Evolutionary conservation across 2,329 filamentous ascomycete species (phyloP), one percentile per base, ranked within the genome.

Genomic region (Diaporthe longicolla): DNA sequence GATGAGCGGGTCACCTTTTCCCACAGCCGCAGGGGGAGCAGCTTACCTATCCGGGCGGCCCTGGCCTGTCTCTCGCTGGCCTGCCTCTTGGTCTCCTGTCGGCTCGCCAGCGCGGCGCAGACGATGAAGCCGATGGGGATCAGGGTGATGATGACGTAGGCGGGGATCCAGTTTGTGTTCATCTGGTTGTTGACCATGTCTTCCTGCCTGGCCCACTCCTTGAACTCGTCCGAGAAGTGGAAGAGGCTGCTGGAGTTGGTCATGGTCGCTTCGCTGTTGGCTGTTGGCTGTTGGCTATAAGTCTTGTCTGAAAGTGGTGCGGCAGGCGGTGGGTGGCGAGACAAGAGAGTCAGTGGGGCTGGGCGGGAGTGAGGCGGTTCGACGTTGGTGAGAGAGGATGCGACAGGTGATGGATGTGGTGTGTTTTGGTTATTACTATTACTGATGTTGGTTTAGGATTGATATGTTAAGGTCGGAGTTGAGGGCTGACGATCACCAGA

Each of bases 191-290:
- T 71, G 45, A 55, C 24, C 11, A 21, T 15, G 57, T 71, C 70
- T 13, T 71, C 70, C 48, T 63, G 32, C 70, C 45, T 71, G 57
- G 59, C 71, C 24, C 54, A 73, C 11, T 68, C 54, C 21, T 8
- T 73, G 63, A 73, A 73, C 40, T 69, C 52, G 71, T 69, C 70
- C 32, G 71, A 73, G 52, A 73, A 73, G 48, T 21, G n/a, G 37
- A 63, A 71, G 37, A 71, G n/a, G 17, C 45, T 58, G 54, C 55
- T 58, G 32, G 63, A 54, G 63, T 68, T 71, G 21, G 26, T 29
- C 55, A 59, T 71, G 29, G 32, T 37, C 8, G 69, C 29, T 8
- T n/a, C 15, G 65, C 50, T 24, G 26, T 10, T 48, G 35, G 68
- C 26, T 5, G 26, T 21, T 21, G n/a, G 65, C 48, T n/a, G 29